Percentiles rank a stretch among this genome's conserved stretches.
Evolutionary conservation across 176 grass and related monocot genomes (phyloP).

Genomic region (Carex scoparia): DNA sequence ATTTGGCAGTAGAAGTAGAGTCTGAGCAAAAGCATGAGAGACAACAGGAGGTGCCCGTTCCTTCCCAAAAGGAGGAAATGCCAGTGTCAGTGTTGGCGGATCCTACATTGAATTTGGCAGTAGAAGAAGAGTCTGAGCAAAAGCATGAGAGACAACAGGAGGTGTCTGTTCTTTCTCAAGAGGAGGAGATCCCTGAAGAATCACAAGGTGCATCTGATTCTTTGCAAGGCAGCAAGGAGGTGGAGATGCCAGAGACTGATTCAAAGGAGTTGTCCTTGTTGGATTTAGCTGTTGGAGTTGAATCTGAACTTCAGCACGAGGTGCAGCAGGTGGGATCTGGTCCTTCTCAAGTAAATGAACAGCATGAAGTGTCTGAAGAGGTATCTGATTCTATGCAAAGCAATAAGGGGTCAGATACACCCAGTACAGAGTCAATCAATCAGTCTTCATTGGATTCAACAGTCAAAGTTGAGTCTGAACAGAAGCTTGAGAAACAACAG

Average conservation of each 20-base stretch:
- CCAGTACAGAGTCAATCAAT: conserved; percentile 1
- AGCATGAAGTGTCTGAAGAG: background rate
- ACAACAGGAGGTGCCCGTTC: background rate
- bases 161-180: background rate
- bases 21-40: background rate
- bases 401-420: conserved; percentile 19
- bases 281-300: conserved; percentile 9
- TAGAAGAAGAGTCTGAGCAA: background rate
- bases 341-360: conserved; percentile 23
- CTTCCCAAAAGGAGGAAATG: background rate
- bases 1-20: conserved; percentile 3
- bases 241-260: conserved; percentile 14
- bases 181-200: background rate
- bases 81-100: background rate
- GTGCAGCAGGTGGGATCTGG: conserved; percentile 9
- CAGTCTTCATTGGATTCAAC: conserved; percentile 8
- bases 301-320: background rate
- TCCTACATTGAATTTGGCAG: background rate
- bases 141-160: background rate
- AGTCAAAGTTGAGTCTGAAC: conserved; percentile 15
- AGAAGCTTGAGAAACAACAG: conserved; percentile 26
- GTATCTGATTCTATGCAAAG: conserved; percentile 12
- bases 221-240: conserved; percentile 1
- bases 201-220: background rate
- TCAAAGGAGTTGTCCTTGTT: conserved; percentile 13